Evolutionary conservation across 768 basidiomycete genomes (phyloP).

Genomic region (Tricholoma sp.): DNA sequence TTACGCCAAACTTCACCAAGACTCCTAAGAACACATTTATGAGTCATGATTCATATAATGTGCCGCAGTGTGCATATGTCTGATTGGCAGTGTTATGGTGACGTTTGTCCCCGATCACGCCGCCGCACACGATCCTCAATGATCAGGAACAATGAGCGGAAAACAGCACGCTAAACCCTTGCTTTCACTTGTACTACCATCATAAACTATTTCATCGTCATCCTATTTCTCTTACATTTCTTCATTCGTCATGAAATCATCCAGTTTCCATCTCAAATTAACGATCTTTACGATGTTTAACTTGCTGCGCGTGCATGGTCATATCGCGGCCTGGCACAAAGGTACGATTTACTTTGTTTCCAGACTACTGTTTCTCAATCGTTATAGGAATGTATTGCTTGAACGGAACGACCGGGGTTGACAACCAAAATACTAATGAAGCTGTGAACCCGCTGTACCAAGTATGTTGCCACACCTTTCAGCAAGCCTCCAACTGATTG

Average conservation of each 20-base stretch:
- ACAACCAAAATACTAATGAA: constrained; percentile 34
- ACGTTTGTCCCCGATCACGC: no score
- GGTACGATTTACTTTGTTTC: background rate
- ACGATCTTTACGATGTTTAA: constrained; percentile 3
- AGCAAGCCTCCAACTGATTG: background rate
- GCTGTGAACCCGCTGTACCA: constrained; percentile 41
- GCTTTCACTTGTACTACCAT: background rate
- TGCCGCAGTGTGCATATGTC: no score
- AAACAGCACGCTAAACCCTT: background rate
- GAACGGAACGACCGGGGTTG: constrained; percentile 28
- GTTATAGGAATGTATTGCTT: constrained; percentile 40
- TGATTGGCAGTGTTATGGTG: no score
- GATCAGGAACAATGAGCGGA: background rate
- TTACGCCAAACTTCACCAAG: no score
- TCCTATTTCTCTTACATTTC: background rate
- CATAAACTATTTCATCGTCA: background rate
- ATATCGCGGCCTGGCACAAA: constrained; percentile 15
- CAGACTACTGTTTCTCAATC: background rate
- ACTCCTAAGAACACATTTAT: no score
- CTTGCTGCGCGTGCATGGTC: constrained; percentile 12
- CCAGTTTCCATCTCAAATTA: background rate
- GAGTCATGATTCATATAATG: no score
- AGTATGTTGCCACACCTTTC: constrained; percentile 21
- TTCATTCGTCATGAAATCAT: background rate
- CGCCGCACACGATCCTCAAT: no score